Base-by-base conservation (phyloP, 106 monocot genomes). In the Xerophyta viscosa region DNA sequence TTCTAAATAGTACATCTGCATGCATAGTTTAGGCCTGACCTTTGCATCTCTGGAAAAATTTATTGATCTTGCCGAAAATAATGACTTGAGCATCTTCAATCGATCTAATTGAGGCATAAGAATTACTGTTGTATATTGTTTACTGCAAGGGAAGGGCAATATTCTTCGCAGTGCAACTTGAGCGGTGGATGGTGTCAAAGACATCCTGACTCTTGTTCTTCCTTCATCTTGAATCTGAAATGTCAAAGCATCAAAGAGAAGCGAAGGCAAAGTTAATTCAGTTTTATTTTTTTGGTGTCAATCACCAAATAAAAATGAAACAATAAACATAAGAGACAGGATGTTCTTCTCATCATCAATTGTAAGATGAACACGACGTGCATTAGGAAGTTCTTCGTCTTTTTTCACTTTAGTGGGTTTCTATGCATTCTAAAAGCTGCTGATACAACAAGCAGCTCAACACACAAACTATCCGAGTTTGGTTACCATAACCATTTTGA, bases 161-260 rank as follows among this genome's bases (percentile, higher is more conserved):
- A 90, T 63, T 72, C 86, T 90, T 62, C 77, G 77, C 53, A 90
- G 63, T 24, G 98, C 86, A 46, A 57, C 65, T 49, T 86, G 68
- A 58, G 71, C 64, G 0, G 77, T 54, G 5, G 55, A 50, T 50
- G 77, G 69, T 57, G 71, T 79, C 66, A 86, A 67, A 52, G 62
- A 69, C 21, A 66, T 67, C 60, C 85, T 79, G 28, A 99, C 86
- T 69, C 79, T 74, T 31, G 57, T 71, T 8, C 90, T 70, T 29
- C 79, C 90, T 57, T 99, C 90, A 59, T 99, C 90, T 71, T 90
- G 90, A 64, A 74, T 59, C 90, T 99, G 45, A 27, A 61, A 0
- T 46, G 19, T 46, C 15, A 24, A 27, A 21, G 28, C 27, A 56
- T 41, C 0, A 45, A 46, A 46, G 10, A 33, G 33, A 5, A 33